phyloP scores from a whole-genome alignment of 139 green algal species.

The Pseudopediastrum boryanum region DNA sequence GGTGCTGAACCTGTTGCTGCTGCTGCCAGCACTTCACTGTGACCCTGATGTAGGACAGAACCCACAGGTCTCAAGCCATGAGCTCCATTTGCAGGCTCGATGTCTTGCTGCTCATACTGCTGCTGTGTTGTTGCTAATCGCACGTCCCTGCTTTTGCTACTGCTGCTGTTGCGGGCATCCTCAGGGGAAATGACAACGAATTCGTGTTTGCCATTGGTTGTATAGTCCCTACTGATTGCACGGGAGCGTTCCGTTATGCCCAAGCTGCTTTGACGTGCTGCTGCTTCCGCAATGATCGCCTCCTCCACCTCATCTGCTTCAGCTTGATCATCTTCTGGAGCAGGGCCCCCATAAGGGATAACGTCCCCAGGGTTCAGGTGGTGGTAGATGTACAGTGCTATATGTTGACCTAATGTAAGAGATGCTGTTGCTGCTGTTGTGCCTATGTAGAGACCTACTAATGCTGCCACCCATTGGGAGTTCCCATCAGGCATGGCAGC shows the following conservation, averaged over 20 bases:
- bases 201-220: no score
- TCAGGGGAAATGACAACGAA: no score
- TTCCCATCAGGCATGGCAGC: neutral
- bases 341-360: slow-evolving; percentile 14
- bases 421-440: slow-evolving; percentile 44
- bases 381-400: slow-evolving; percentile 42
- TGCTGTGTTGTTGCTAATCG: neutral
- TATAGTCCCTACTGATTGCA: no score
- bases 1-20: neutral
- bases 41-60: no score
- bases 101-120: neutral
- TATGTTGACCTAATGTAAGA: slow-evolving; percentile 67
- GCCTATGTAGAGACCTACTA: slow-evolving; percentile 61
- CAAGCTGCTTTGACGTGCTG: neutral
- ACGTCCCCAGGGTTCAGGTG: slow-evolving; percentile 27
- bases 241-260: no score
- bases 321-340: slow-evolving; percentile 9
- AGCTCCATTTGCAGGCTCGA: no score
- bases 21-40: neutral
- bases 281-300: neutral
- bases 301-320: neutral
- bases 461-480: slow-evolving; percentile 55
- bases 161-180: neutral
- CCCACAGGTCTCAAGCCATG: no score
- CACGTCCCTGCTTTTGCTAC: neutral